A percentile compares a stretch with the other conserved stretches of the same genome.
phyloP scores from a whole-genome alignment of 495 filamentous ascomycete genomes.

The Cercophora samala region DNA sequence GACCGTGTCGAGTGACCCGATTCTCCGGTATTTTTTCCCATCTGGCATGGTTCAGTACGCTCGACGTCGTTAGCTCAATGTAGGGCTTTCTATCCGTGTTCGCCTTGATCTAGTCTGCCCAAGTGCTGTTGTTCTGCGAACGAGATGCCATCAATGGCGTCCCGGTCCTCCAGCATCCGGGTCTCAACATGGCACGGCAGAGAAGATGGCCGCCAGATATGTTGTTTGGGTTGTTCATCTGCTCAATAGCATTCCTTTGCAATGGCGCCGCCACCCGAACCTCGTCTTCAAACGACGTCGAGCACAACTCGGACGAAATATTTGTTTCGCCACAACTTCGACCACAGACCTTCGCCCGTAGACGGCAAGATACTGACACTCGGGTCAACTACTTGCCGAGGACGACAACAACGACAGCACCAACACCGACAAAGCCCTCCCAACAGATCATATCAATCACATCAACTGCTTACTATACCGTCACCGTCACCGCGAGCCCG shows the following conservation, averaged over 20 bases:
- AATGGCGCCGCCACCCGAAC: neutral
- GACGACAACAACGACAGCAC: neutral
- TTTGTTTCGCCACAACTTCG: neutral
- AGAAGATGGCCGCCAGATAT: slow-evolving; percentile 1
- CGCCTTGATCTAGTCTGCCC: slow-evolving; percentile 1
- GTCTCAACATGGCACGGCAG: slow-evolving; percentile 5
- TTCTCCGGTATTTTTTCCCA: neutral
- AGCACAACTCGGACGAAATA: neutral
- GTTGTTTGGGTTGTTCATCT: neutral
- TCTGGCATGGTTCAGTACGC: neutral
- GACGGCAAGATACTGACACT: neutral
- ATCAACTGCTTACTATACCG: neutral
- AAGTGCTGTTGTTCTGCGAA: slow-evolving; percentile 2
- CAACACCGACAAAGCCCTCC: slow-evolving; percentile 1
- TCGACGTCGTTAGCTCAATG: neutral
- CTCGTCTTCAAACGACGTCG: neutral
- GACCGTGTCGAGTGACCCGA: slow-evolving; percentile 4
- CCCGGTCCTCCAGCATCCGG: slow-evolving; percentile 6
- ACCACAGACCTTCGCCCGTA: neutral
- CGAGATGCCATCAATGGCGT: slow-evolving; percentile 12
- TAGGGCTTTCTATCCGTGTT: neutral
- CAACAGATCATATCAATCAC: neutral
- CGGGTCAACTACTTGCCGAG: neutral
- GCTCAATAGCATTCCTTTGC: neutral
- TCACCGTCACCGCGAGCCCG: neutral